Conservation (phyloP, 1,139 yeast species). For the Magnusiomyces suaveolens region DNA sequence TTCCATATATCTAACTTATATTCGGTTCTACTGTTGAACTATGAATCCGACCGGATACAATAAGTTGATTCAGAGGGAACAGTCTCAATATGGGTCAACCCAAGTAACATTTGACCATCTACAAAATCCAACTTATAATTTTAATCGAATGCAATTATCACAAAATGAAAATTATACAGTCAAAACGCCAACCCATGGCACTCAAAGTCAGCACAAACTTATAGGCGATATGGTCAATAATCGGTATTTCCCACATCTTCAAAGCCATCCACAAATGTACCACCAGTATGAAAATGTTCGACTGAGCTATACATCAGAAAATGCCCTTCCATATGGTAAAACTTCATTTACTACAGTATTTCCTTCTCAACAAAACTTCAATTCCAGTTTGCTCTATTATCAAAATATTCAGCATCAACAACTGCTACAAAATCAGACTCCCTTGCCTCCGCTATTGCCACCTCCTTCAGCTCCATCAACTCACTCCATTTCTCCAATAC, state of each 20-base stretch:
- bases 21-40: too few relatives aligned
- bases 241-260: not conserved
- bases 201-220: not conserved
- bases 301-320: not conserved
- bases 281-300: not conserved
- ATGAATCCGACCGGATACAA: not conserved
- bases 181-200: not conserved
- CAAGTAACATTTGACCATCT: too few relatives aligned
- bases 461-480: not conserved
- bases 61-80: not conserved
- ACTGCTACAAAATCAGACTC: not conserved
- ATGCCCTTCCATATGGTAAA: not conserved
- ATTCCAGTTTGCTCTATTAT: not conserved
- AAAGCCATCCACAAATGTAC: not conserved
- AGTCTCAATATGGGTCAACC: not conserved
- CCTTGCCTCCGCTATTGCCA: not conserved
- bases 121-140: too few relatives aligned
- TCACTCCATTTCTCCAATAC: not conserved
- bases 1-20: too few relatives aligned
- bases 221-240: not conserved
- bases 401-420: not conserved
- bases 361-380: not conserved
- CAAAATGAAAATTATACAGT: too few relatives aligned
- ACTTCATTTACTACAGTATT: not conserved
- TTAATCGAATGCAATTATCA: too few relatives aligned